These are phyloP conservation scores for Suhomyces anneliseae DNA, from an alignment of 1,139 yeast species.

Conservation along the genomic window DNA sequence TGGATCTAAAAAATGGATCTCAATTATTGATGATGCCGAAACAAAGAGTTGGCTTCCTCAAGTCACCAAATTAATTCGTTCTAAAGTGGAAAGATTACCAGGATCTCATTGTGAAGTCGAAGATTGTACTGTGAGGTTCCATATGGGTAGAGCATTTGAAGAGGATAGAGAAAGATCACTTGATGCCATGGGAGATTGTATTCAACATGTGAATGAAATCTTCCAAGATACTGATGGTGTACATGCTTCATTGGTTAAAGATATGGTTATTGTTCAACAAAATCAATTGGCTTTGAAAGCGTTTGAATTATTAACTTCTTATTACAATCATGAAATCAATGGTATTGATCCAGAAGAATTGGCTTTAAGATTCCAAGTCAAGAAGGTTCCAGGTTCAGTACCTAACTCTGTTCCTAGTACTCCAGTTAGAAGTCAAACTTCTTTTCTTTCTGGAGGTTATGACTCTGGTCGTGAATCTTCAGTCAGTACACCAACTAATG, in stretches of 20 bases:
- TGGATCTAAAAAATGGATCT: conserved; percentile 60
- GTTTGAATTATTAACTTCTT: conserved; percentile 45
- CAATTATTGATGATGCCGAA: conserved; percentile 55
- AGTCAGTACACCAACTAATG: neutral
- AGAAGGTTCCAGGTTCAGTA: conserved; percentile 16
- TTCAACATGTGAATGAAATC: conserved; percentile 79
- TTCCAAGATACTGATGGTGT: conserved; percentile 55
- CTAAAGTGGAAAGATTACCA: conserved; percentile 76
- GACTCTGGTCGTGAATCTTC: neutral
- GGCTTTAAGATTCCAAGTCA: conserved; percentile 25
- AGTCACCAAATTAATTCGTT: conserved; percentile 57
- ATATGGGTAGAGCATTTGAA: conserved; percentile 57
- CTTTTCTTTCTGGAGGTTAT: neutral
- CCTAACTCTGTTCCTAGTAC: conserved; percentile 17
- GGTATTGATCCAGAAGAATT: conserved; percentile 20
- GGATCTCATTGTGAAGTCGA: conserved; percentile 72
- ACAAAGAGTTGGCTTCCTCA: conserved; percentile 61
- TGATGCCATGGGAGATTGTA: conserved; percentile 77
- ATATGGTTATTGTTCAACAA: conserved; percentile 67
- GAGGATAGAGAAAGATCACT: conserved; percentile 69
- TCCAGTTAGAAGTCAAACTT: conserved; percentile 7
- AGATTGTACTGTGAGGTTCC: conserved; percentile 74
- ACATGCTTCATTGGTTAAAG: conserved; percentile 75
- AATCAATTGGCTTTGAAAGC: conserved; percentile 55
- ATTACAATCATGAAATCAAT: conserved; percentile 25